A percentile compares a stretch with the other conserved stretches of the same genome.
Evolutionary conservation across 164 flowering plant species (phyloP).

Genomic region (Macadamia tetraphylla): DNA sequence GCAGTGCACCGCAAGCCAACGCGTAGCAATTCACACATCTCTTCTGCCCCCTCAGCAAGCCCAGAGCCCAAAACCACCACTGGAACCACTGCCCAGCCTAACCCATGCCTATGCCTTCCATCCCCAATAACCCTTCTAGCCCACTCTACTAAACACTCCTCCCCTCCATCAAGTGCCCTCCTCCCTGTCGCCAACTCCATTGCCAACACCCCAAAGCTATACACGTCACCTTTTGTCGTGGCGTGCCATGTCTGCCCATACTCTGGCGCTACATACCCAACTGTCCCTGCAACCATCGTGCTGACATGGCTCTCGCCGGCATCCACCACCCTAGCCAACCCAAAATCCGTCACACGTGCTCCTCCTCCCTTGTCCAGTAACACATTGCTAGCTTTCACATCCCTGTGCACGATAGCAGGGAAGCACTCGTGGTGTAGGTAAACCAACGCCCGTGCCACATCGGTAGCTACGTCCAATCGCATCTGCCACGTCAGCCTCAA

Average conservation of each 20-base stretch:
- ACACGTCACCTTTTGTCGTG: conserved; percentile 88
- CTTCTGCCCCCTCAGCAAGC: conserved; percentile 45
- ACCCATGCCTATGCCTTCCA: conserved; percentile 28
- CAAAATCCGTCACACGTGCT: conserved; percentile 78
- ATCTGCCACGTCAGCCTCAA: conserved; percentile 43
- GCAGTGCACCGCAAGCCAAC: conserved; percentile 66
- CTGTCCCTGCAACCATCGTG: conserved; percentile 85
- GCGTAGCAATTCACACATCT: conserved; percentile 57
- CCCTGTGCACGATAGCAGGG: conserved; percentile 80
- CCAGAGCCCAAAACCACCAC: conserved; percentile 40
- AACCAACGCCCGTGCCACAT: conserved; percentile 69
- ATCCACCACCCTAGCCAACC: conserved; percentile 70
- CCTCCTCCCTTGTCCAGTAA: conserved; percentile 59
- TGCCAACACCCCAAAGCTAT: conserved; percentile 77
- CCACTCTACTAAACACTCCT: conserved; percentile 84
- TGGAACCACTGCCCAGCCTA: conserved; percentile 25
- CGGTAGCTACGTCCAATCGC: conserved; percentile 59
- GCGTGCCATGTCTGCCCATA: conserved; percentile 89
- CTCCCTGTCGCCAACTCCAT: conserved; percentile 88
- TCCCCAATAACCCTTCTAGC: conserved; percentile 49
- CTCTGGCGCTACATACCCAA: conserved; percentile 93
- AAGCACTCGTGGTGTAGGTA: conserved; percentile 84
- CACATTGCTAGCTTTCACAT: conserved; percentile 90
- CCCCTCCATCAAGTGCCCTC: conserved; percentile 74
- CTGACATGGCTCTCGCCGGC: conserved; percentile 78